Base-by-base conservation (phyloP, 768 basidiomycete species). In the Trametopsis cervina region DNA sequence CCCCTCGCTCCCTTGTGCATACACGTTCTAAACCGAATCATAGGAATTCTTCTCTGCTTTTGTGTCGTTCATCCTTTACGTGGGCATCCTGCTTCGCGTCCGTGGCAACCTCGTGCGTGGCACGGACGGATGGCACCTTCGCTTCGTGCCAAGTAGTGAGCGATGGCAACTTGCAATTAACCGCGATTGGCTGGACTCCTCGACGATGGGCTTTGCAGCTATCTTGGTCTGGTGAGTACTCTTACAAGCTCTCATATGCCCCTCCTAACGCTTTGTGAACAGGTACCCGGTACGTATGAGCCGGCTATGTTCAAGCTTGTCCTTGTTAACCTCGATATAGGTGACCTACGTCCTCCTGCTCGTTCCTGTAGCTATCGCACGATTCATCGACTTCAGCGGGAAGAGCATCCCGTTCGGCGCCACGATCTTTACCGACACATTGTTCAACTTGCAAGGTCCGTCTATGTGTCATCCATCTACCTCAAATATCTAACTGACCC, bases 31-130 rank as follows among this genome's bases (percentile, higher is more conserved):
- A 3, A 37, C 23, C 44, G 29, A 7, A 7, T 33, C 29, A 15
- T 33, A 69, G 67, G 67, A 68, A 42, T 70, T 64, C 55, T 5
- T 60, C 15, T 67, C 68, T 13, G 66, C 68, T 0, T 44, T 52
- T 1, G n/a, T 66, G 3, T 65, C 63, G 24, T 60, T 63, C 49
- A 1, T 66, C 4, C 53, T 69, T n/a, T 68, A 70, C 54, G 56
- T 57, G 12, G 50, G 53, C 24, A 59, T 69, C 40, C 52, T 66
- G 22, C 64, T 70, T 33, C 65, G 68, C 18, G 64, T 70, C 7
- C 67, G 69, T 17, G 69, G 69, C 1, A 70, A 70, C 48, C 52
- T 69, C 9, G 43, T 60, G 15, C 51, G 45, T n/a, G 56, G 53
- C 4, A 57, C 52, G 2, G 48, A 51, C 11, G 61, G 63, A 9